phyloP scores from a whole-genome alignment of 305 asterid species.

The Coffea humblotiana region DNA sequence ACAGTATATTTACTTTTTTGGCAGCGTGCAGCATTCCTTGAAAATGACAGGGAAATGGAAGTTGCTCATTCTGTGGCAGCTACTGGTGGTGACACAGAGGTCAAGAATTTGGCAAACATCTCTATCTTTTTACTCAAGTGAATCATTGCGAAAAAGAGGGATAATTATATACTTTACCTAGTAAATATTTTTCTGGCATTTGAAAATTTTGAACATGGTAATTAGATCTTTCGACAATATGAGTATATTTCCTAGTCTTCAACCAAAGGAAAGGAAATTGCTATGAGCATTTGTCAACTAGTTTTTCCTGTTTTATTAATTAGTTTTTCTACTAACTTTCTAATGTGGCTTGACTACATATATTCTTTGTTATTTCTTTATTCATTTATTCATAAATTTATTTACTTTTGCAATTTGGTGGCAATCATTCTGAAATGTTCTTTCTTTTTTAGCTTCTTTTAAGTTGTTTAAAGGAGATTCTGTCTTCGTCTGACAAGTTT shows the following conservation, averaged over 20 bases:
- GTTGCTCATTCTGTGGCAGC: slow-evolving; percentile 95
- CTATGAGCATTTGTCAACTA: neutral
- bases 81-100: slow-evolving; percentile 92
- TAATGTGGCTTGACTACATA: neutral
- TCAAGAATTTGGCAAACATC: slow-evolving; percentile 31
- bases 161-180: neutral
- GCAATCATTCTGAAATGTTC: neutral
- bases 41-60: slow-evolving; percentile 89
- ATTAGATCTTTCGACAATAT: neutral
- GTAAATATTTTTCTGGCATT: neutral
- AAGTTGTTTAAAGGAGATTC: slow-evolving; percentile 16
- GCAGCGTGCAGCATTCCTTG: slow-evolving; percentile 91
- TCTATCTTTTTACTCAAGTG: neutral
- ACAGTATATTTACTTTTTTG: slow-evolving; percentile 4
- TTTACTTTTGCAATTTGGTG: neutral
- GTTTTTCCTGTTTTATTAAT: neutral
- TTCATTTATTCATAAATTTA: too few species aligned
- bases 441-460: neutral
- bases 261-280: neutral
- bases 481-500: slow-evolving; percentile 19
- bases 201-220: neutral
- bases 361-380: neutral
- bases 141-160: neutral
- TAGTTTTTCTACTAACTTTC: neutral
- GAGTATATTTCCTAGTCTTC: neutral